phyloP scores from a whole-genome alignment of 2,329 filamentous ascomycete species.

The Monosporascus sp. region DNA sequence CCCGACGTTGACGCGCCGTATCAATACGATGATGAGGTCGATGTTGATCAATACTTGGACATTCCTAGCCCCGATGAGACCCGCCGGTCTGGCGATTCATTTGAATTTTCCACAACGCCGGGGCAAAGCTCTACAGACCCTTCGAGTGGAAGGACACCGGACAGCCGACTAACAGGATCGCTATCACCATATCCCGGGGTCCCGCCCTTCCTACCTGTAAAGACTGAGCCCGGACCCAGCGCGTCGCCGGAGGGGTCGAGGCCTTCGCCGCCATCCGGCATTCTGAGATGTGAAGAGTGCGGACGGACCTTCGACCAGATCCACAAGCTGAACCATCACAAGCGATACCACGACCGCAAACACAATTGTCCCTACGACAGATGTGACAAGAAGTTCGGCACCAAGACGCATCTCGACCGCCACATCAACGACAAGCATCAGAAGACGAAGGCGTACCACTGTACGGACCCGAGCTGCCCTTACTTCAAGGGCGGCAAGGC shows the following conservation, averaged over 20 bases:
- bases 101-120: constrained; percentile 23
- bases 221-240: constrained; percentile 19
- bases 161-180: constrained; percentile 24
- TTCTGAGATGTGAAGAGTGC: constrained; percentile 36
- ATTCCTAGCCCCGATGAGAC: constrained; percentile 25
- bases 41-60: constrained; percentile 22
- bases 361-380: constrained; percentile 38
- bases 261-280: constrained; percentile 15
- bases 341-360: constrained; percentile 54
- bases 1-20: constrained; percentile 1
- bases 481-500: constrained; percentile 56
- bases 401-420: constrained; percentile 56
- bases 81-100: constrained; percentile 23
- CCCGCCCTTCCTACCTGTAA: constrained; percentile 11
- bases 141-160: constrained; percentile 27
- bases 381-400: constrained; percentile 54
- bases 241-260: constrained; percentile 21
- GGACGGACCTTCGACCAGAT: constrained; percentile 48
- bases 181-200: constrained; percentile 23
- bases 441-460: constrained; percentile 56
- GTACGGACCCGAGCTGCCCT: constrained; percentile 47
- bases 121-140: constrained; percentile 24
- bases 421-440: constrained; percentile 59
- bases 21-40: constrained; percentile 9
- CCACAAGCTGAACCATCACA: constrained; percentile 58